Evolutionary conservation across 164 flowering plant species (phyloP), one percentile per base, ranked within the genome.

Genomic region (Piper longum): DNA sequence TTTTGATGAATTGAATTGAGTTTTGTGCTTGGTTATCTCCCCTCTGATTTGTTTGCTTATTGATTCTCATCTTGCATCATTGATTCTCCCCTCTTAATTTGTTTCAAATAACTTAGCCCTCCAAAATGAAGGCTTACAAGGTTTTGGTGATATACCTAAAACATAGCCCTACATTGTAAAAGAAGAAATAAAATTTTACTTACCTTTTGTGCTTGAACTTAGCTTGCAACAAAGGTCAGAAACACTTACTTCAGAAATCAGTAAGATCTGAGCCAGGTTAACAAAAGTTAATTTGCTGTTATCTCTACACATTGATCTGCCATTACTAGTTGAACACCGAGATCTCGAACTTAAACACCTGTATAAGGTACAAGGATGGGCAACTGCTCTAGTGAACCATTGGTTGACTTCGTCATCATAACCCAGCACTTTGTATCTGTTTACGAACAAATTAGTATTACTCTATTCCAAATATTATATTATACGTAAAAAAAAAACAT

Each of bases 241-340:
- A 12, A 90, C 76, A 62, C 99, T 93, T 64, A 75, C 89, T 74
- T 90, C 92, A 18, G 95, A 84, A 61, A 93, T 71, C 18, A 93
- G 71, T 70, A 93, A 80, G 72, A 93, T 69, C 66, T 85, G 99
- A 66, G 91, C 99, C 79, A 84, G 96, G 78, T 90, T 93, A 16
- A 83, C 82, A 73, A 93, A 93, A 77, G 66, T 90, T 68, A 90
- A 64, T 69, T 62, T 75, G 68, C 80, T 77, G 41, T 68, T 65
- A 74, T 86, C 89, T 78, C 95, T 78, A 76, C 95, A 85, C 58
- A 54, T 66, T 57, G 73, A 58, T 61, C 61, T 66, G 68, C 18
- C 56, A 51, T 57, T 68, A 62, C 76, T 77, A 51, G 69, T 72
- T 54, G 67, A 54, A 64, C 64, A 36, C 18, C 19, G 66, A 67